These are phyloP conservation scores for Trichoderma polysporum DNA, from an alignment of 2,329 filamentous ascomycete species.

Conservation along the genomic window DNA sequence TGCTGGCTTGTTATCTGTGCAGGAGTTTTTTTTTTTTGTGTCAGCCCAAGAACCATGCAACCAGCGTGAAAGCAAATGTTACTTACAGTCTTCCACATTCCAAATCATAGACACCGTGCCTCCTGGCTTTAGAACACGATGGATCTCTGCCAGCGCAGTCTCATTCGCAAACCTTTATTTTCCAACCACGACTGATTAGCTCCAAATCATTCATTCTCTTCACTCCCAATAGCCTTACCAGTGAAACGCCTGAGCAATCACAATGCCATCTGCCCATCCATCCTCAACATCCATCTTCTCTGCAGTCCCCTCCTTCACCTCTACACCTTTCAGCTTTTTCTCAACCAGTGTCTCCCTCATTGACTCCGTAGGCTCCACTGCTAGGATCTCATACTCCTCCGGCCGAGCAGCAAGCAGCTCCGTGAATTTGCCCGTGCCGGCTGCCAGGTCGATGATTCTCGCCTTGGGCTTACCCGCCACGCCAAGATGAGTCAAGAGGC, in stretches of 20 bases:
- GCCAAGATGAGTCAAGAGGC: conserved; percentile 56
- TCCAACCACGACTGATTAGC: not conserved
- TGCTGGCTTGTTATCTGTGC: conserved; percentile 61
- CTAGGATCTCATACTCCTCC: conserved; percentile 60
- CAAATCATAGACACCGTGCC: conserved; percentile 66
- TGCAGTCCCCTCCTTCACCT: conserved; percentile 58
- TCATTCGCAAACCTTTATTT: conserved; percentile 63
- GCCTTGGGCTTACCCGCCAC: conserved; percentile 48
- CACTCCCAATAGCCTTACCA: conserved; percentile 44
- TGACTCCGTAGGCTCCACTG: conserved; percentile 62
- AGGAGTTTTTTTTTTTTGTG: not conserved
- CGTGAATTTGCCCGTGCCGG: conserved; percentile 71
- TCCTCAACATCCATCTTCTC: conserved; percentile 54
- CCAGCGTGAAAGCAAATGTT: not conserved
- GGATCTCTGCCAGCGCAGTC: conserved; percentile 63
- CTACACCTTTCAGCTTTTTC: conserved; percentile 58
- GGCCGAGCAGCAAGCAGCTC: conserved; percentile 57
- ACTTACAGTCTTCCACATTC: conserved; percentile 70
- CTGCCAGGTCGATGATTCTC: conserved; percentile 62
- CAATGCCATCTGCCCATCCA: conserved; percentile 62
- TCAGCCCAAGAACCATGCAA: conserved; percentile 16
- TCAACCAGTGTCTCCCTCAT: conserved; percentile 62
- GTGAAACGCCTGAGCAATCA: conserved; percentile 65
- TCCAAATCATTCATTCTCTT: not conserved
- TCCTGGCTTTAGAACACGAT: conserved; percentile 61